A percentile compares a stretch with the other conserved stretches of the same genome.
These are phyloP conservation scores for Pseudopyricularia cyperi DNA, from an alignment of 2,329 filamentous ascomycete species.

Conservation along the genomic window DNA sequence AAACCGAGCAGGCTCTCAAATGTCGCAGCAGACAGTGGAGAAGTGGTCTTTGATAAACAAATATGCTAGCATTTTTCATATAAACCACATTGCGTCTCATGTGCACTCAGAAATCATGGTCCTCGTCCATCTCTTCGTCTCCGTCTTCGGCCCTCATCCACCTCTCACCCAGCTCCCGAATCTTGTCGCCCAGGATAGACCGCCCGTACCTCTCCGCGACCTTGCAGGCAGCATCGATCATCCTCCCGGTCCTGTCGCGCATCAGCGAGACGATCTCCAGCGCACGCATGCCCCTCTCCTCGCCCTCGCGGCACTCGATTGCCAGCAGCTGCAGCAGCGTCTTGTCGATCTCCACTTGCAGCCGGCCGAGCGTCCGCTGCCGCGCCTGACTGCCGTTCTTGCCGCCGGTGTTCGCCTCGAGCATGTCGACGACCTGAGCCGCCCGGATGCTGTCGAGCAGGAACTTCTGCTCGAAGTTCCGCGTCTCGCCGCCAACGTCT, in stretches of 20 bases:
- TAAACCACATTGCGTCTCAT: no score
- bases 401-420: slow-evolving; percentile 42
- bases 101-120: slow-evolving; percentile 1
- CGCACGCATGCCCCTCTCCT: slow-evolving; percentile 89
- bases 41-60: no score
- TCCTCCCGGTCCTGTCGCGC: slow-evolving; percentile 71
- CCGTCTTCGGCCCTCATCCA: slow-evolving; percentile 32
- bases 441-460: slow-evolving; percentile 61
- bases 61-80: no score
- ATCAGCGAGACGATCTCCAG: slow-evolving; percentile 82
- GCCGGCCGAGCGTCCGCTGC: slow-evolving; percentile 36
- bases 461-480: slow-evolving; percentile 66
- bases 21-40: no score
- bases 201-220: slow-evolving; percentile 77
- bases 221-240: slow-evolving; percentile 84
- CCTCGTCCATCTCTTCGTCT: slow-evolving; percentile 2
- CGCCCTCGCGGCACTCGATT: slow-evolving; percentile 79
- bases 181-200: slow-evolving; percentile 76
- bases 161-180: slow-evolving; percentile 68
- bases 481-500: slow-evolving; percentile 29
- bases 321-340: slow-evolving; percentile 78
- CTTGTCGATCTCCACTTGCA: slow-evolving; percentile 83
- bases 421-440: slow-evolving; percentile 61
- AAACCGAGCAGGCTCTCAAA: no score
- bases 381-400: slow-evolving; percentile 37